phyloP scores from a whole-genome alignment of 148 eudicot species.

The Pharnaceum exiguum region DNA sequence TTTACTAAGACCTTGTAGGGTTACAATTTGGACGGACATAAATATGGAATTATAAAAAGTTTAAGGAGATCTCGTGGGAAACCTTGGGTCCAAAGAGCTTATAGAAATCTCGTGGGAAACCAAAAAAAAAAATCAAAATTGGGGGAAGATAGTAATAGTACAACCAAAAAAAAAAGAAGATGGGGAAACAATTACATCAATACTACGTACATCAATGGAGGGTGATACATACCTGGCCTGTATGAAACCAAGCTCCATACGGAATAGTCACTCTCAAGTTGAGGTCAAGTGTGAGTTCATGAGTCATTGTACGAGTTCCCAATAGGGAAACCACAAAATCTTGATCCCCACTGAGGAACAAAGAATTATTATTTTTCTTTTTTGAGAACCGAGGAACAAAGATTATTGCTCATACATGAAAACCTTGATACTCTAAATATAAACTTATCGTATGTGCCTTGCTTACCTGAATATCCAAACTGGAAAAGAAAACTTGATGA shows the following conservation, averaged over 20 bases:
- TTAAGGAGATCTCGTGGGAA: too few relatives aligned
- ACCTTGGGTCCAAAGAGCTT: too few relatives aligned
- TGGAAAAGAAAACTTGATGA: conserved; percentile 42
- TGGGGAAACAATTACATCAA: too few relatives aligned
- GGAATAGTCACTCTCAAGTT: conserved; percentile 55
- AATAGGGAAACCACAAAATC: conserved; percentile 76
- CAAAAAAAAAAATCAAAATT: too few relatives aligned
- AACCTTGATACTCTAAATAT: not conserved
- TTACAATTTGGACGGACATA: too few relatives aligned
- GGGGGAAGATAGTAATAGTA: too few relatives aligned
- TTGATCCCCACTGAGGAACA: conserved; percentile 54
- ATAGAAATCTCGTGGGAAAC: too few relatives aligned
- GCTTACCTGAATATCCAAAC: conserved; percentile 71
- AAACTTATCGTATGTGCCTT: not conserved
- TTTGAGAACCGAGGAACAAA: not conserved
- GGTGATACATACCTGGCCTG: conserved; percentile 40
- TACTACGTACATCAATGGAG: too few relatives aligned
- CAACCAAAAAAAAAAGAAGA: not conserved
- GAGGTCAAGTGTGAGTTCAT: conserved; percentile 64
- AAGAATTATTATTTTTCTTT: not conserved
- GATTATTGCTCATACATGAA: not conserved
- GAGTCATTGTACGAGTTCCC: conserved; percentile 60
- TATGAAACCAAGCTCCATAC: conserved; percentile 79
- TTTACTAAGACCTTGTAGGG: too few relatives aligned
- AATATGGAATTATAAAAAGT: too few relatives aligned